Conservation (phyloP, 208 protist genomes). For the Jaenimonas drosophilae region DNA sequence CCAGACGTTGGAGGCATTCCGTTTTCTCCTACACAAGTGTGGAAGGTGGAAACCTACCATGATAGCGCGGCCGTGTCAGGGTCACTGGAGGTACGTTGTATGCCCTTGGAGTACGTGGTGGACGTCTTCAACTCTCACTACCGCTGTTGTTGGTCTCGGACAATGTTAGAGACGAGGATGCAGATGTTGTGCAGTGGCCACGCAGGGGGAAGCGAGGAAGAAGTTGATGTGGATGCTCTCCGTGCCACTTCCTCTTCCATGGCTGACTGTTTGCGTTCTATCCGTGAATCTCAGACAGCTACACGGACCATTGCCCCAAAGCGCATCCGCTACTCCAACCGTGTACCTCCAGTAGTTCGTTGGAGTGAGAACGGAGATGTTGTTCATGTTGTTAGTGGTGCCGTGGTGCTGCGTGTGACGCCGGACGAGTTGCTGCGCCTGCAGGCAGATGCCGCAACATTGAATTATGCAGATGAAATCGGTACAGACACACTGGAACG, state of each 20-base stretch:
- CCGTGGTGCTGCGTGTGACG: conserved; percentile 1
- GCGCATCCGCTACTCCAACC: conserved; percentile 23
- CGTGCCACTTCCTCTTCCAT: too few relatives aligned
- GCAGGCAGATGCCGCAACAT: too few relatives aligned
- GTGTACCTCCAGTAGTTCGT: conserved; percentile 25
- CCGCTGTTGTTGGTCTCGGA: conserved; percentile 49
- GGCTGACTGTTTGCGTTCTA: too few relatives aligned
- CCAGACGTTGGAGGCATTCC: conserved; percentile 11
- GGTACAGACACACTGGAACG: too few relatives aligned
- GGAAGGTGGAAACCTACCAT: conserved; percentile 2
- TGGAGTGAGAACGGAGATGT: conserved; percentile 8
- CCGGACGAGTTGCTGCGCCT: too few relatives aligned
- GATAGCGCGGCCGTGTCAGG: too few relatives aligned
- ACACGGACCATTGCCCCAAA: background rate
- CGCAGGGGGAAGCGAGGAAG: too few relatives aligned
- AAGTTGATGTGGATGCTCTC: too few relatives aligned
- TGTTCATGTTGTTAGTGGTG: conserved; percentile 1
- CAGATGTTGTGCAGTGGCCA: background rate
- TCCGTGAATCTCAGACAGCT: background rate
- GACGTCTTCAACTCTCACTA: conserved; percentile 15
- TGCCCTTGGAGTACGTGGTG: too few relatives aligned
- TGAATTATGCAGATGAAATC: too few relatives aligned
- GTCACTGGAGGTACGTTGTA: too few relatives aligned
- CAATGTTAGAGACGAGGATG: conserved; percentile 25
- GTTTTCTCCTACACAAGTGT: conserved; percentile 4